Conservation (phyloP, 306 rosid species). For the Vigna mungo region DNA sequence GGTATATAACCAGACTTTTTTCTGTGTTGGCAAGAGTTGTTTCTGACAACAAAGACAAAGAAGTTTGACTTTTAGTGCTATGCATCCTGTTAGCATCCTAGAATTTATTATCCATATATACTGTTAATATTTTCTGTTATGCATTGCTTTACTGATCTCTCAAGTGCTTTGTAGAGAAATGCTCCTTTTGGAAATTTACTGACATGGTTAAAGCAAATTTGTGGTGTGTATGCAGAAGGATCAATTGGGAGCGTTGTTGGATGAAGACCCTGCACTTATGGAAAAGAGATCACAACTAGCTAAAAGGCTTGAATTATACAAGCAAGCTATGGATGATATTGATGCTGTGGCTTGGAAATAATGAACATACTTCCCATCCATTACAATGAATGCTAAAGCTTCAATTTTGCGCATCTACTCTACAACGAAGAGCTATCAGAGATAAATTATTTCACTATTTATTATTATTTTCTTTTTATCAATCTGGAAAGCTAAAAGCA, state of each 20-base stretch:
- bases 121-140: background rate
- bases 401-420: slow-evolving; percentile 17
- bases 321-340: slow-evolving; percentile 51
- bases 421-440: background rate
- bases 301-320: slow-evolving; percentile 45
- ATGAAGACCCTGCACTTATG: slow-evolving; percentile 48
- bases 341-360: slow-evolving; percentile 44
- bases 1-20: background rate
- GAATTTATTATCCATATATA: background rate
- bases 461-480: background rate
- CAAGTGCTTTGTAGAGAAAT: background rate
- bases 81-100: background rate
- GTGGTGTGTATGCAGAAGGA: slow-evolving; percentile 41
- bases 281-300: slow-evolving; percentile 45
- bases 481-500: slow-evolving; percentile 2
- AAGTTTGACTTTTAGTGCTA: background rate
- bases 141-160: background rate
- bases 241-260: slow-evolving; percentile 39
- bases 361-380: background rate
- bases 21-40: background rate
- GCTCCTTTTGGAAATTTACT: background rate
- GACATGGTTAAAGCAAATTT: background rate
- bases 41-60: background rate
- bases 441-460: slow-evolving; percentile 3
- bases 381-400: slow-evolving; percentile 3